Conservation (phyloP, 257 asterid species). For the Salvia hispanica region DNA sequence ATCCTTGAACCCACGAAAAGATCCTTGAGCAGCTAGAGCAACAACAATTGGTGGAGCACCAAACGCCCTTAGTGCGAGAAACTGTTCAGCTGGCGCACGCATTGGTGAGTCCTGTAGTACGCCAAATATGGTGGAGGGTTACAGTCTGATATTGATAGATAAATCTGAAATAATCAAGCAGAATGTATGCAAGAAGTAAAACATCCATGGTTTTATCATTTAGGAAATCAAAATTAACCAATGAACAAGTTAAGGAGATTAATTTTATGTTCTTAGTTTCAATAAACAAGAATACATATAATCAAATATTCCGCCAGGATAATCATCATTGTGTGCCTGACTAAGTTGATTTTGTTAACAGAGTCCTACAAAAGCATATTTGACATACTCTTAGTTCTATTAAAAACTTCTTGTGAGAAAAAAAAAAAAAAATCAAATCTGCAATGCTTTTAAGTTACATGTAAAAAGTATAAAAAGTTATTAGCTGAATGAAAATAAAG, state of each 20-base stretch:
- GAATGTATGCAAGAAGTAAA: neutral
- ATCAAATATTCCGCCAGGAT: neutral
- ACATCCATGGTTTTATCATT: neutral
- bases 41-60: slow-evolving; percentile 95
- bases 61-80: slow-evolving; percentile 76
- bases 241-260: slow-evolving; percentile 1
- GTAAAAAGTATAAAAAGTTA: slow-evolving; percentile 9
- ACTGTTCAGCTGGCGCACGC: slow-evolving; percentile 86
- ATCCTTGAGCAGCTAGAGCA: slow-evolving; percentile 97
- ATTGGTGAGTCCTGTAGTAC: slow-evolving; percentile 82
- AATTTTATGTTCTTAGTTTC: neutral
- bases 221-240: slow-evolving; percentile 2
- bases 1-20: slow-evolving; percentile 95
- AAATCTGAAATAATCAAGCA: slow-evolving; percentile 14
- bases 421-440: neutral
- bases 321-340: slow-evolving; percentile 17
- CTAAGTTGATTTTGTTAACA: slow-evolving; percentile 10
- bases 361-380: neutral
- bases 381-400: slow-evolving; percentile 19
- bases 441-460: slow-evolving; percentile 14
- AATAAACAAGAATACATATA: slow-evolving; percentile 1
- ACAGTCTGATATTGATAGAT: slow-evolving; percentile 24
- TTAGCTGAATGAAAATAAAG: neutral
- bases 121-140: slow-evolving; percentile 30
- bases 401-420: slow-evolving; percentile 16